Evolutionary conservation across 2,329 filamentous ascomycete species (phyloP).

Genomic region (Podosphaera aphanis): DNA sequence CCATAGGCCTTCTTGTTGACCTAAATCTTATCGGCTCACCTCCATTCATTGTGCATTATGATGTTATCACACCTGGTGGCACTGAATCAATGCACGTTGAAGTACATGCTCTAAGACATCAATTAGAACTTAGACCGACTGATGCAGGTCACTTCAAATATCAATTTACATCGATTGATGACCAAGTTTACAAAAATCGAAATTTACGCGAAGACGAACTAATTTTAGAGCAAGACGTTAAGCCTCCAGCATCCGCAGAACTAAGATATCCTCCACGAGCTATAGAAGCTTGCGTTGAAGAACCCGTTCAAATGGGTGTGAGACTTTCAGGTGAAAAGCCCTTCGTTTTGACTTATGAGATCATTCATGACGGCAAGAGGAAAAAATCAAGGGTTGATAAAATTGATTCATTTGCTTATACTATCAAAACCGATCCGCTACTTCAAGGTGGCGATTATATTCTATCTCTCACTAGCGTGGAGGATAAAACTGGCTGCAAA

Average conservation of each 20-base stretch:
- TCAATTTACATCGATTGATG: slow-evolving; percentile 57
- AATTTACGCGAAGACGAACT: slow-evolving; percentile 36
- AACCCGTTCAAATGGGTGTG: slow-evolving; percentile 53
- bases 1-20: slow-evolving; percentile 71
- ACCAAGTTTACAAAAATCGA: slow-evolving; percentile 53
- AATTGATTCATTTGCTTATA: slow-evolving; percentile 39
- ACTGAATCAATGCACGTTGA: slow-evolving; percentile 22
- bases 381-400: slow-evolving; percentile 40
- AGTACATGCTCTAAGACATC: slow-evolving; percentile 52
- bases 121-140: slow-evolving; percentile 61
- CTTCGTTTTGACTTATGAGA: slow-evolving; percentile 76
- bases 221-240: slow-evolving; percentile 67
- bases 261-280: slow-evolving; percentile 30
- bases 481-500: slow-evolving; percentile 69
- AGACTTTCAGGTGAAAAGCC: slow-evolving; percentile 60
- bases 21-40: slow-evolving; percentile 80
- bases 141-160: slow-evolving; percentile 74
- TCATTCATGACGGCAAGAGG: slow-evolving; percentile 72
- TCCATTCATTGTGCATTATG: slow-evolving; percentile 67
- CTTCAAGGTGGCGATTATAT: slow-evolving; percentile 74
- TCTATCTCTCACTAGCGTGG: slow-evolving; percentile 62
- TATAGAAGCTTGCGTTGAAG: slow-evolving; percentile 59
- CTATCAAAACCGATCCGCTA: slow-evolving; percentile 53
- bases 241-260: slow-evolving; percentile 68
- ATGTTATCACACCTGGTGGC: slow-evolving; percentile 36